These are phyloP conservation scores for Ganoderma lucidum DNA, from an alignment of 1,284 basidiomycete genomes.

Conservation along the genomic window DNA sequence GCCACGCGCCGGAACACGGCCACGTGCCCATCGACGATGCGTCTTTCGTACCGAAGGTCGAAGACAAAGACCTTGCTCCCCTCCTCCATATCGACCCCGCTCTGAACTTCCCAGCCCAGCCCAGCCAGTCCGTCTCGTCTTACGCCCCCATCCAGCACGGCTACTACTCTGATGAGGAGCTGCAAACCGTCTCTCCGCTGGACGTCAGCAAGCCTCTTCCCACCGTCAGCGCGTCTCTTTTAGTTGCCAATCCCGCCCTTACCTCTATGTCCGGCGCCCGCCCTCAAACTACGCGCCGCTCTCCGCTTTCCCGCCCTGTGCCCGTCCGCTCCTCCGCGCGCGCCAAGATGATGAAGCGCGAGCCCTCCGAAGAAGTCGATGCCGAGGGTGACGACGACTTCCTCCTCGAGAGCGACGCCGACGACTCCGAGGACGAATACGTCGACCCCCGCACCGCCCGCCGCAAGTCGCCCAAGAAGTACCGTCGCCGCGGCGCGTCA, in stretches of 20 bases:
- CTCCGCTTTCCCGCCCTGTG: not conserved
- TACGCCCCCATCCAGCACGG: not conserved
- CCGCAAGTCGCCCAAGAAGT: not conserved
- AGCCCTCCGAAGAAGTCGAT: conserved; percentile 13
- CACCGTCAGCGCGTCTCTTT: not conserved
- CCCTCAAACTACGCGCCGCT: conserved; percentile 9
- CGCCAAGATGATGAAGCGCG: not conserved
- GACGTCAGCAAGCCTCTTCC: conserved; percentile 10
- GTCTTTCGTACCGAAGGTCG: conserved; percentile 4
- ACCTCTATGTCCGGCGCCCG: not conserved
- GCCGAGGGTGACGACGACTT: conserved; percentile 21
- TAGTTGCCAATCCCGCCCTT: not conserved
- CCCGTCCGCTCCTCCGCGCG: conserved; percentile 1
- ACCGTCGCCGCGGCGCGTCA: conserved; percentile 5
- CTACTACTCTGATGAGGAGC: not conserved
- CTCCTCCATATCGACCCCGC: not conserved
- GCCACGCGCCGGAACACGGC: conserved; percentile 2
- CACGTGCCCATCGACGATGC: not conserved
- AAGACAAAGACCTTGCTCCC: conserved; percentile 1
- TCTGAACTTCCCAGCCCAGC: not conserved
- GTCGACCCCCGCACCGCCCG: not conserved
- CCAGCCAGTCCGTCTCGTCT: not conserved
- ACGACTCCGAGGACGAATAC: conserved; percentile 31
- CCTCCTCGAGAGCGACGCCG: conserved; percentile 23
- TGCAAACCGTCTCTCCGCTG: conserved; percentile 13